A percentile compares a stretch with the other conserved stretches of the same genome.
Evolutionary conservation across 139 green algal species (phyloP).

Genomic region (Chara braunii): DNA sequence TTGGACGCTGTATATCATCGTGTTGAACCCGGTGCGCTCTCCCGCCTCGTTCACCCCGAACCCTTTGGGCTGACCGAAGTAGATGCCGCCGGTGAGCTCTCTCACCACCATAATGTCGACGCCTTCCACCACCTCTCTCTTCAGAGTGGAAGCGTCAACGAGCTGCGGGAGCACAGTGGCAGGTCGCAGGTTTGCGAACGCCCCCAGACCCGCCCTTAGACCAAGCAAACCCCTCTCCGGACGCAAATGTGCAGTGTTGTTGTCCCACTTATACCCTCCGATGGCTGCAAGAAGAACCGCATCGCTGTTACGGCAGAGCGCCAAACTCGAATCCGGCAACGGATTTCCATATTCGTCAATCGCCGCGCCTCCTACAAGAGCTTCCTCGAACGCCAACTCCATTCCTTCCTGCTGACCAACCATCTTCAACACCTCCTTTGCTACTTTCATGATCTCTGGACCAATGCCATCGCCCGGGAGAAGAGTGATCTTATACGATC

Average conservation of each 20-base stretch:
- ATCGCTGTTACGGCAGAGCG: slow-evolving; percentile 67
- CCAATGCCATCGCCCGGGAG: slow-evolving; percentile 93
- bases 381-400: slow-evolving; percentile 68
- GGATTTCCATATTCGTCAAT: slow-evolving; percentile 85
- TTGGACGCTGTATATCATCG: slow-evolving; percentile 79
- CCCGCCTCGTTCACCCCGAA: slow-evolving; percentile 71
- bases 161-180: slow-evolving; percentile 76
- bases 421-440: slow-evolving; percentile 57
- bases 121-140: slow-evolving; percentile 80
- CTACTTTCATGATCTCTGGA: slow-evolving; percentile 84
- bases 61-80: slow-evolving; percentile 89
- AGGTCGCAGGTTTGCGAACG: slow-evolving; percentile 92
- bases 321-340: slow-evolving; percentile 73
- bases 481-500: slow-evolving; percentile 66
- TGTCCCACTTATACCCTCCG: slow-evolving; percentile 90
- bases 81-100: slow-evolving; percentile 93
- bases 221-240: slow-evolving; percentile 84
- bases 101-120: slow-evolving; percentile 96
- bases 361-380: slow-evolving; percentile 81
- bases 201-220: slow-evolving; percentile 75
- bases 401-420: slow-evolving; percentile 8
- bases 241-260: slow-evolving; percentile 58
- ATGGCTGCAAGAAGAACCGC: slow-evolving; percentile 79
- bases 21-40: slow-evolving; percentile 84
- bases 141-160: slow-evolving; percentile 82